phyloP scores from a whole-genome alignment of 2,329 filamentous ascomycete genomes.

The Epichloe typhina region DNA sequence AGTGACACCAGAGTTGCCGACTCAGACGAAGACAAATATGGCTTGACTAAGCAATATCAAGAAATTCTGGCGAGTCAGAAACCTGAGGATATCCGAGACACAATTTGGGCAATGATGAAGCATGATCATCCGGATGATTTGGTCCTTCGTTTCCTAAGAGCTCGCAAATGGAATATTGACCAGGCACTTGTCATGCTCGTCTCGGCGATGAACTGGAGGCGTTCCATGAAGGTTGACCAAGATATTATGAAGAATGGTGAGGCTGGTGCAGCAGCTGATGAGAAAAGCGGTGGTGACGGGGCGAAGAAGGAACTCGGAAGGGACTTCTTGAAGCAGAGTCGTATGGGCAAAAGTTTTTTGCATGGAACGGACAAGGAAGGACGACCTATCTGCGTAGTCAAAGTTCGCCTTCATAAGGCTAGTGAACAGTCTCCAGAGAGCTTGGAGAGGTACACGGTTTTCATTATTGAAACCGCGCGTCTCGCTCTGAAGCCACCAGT shows the following conservation, averaged over 20 bases:
- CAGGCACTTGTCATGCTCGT: conserved; percentile 90
- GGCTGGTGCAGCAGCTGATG: conserved; percentile 45
- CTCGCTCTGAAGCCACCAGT: conserved; percentile 67
- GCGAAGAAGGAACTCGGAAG: conserved; percentile 49
- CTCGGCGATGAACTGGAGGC: conserved; percentile 85
- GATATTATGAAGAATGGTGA: conserved; percentile 75
- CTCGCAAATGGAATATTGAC: conserved; percentile 92
- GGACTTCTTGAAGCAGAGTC: conserved; percentile 72
- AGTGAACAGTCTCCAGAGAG: conserved; percentile 73
- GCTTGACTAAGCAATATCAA: conserved; percentile 74
- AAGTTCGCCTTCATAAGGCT: conserved; percentile 67
- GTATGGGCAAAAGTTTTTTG: conserved; percentile 85
- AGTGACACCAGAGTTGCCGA: conserved; percentile 23
- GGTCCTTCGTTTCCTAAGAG: conserved; percentile 68
- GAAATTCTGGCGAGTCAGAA: conserved; percentile 64
- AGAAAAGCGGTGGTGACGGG: conserved; percentile 40
- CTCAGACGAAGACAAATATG: conserved; percentile 76
- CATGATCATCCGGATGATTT: conserved; percentile 86
- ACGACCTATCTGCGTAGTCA: conserved; percentile 74
- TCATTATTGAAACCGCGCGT: conserved; percentile 85
- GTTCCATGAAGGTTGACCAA: conserved; percentile 71
- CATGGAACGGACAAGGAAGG: conserved; percentile 78
- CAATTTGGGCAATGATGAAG: conserved; percentile 92
- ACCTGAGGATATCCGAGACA: conserved; percentile 64
- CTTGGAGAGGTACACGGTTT: conserved; percentile 83